Evolutionary conservation across 2,329 filamentous ascomycete species (phyloP), one percentile per base, ranked within the genome.

Genomic region (Torrubiellomyces zombiae): DNA sequence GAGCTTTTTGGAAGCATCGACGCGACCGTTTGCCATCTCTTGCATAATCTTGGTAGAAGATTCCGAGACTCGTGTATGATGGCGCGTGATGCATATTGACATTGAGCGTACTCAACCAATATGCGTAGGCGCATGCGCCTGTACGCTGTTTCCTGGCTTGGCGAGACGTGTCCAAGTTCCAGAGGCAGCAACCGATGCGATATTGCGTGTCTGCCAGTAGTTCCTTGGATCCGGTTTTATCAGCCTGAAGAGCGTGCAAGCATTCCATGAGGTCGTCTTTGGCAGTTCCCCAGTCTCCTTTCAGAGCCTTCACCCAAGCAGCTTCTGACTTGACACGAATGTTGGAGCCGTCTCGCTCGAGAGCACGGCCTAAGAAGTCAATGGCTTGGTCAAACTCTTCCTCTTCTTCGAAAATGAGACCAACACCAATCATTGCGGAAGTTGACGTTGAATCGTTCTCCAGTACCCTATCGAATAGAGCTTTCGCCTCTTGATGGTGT

Each of bases 1-100:
- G 79, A 0, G 89, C 89, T 46, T 95, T 94, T 40, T 94, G 81
- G 41, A 95, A 95, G 45, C 86, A 95, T 34, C 79, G 75, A n/a
- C 80, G 67, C 7, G 86, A 82, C 42, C 91, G 65, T 40, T 75
- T 78, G 49, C 74, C 82, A 48, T 95, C 89, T 36, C 75, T 82
- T 28, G 70, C 77, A 43, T 94, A 94, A 42, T 95, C 86, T 5
- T 75, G 72, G 43, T 94, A 98, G 53, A 78, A 98, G 6, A 86
- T 60, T 10, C 89, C 89, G 4, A 98, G 66, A 35, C 74, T 83
- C 0, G 85, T 93, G 47, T 95, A 98, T 3, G 85, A 75, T 0
- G 89, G 80, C 1, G 89, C 85, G 47, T 78, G 83, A 39, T 77
- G 91, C 28, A 89, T 66, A 38, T 94, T 81, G 26, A 74, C 80